Conservation (phyloP, 495 filamentous ascomycete species). For the Xylaria acuta region DNA sequence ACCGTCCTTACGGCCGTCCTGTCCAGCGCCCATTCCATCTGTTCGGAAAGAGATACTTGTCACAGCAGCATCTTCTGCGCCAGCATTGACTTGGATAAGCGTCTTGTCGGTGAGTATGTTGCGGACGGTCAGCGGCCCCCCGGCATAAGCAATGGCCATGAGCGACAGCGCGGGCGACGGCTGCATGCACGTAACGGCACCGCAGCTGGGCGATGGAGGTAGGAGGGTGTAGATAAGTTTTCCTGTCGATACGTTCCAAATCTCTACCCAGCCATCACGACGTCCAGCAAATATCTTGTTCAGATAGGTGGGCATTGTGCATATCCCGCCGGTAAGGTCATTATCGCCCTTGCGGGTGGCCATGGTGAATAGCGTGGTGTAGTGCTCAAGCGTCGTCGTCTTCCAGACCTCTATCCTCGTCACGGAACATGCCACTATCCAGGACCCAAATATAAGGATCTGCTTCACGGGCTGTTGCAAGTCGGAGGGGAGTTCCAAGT, state of each 20-base stretch:
- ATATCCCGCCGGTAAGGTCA: constrained; percentile 73
- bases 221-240: constrained; percentile 86
- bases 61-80: constrained; percentile 62
- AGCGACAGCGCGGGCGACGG: constrained; percentile 82
- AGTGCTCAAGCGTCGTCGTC: constrained; percentile 80
- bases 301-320: constrained; percentile 87
- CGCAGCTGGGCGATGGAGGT: constrained; percentile 67
- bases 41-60: constrained; percentile 89
- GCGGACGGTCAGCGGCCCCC: constrained; percentile 77
- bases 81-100: constrained; percentile 68
- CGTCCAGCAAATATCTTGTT: constrained; percentile 94
- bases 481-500: constrained; percentile 68
- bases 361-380: constrained; percentile 75
- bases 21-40: constrained; percentile 87
- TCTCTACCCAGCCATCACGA: constrained; percentile 86
- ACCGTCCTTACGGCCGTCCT: constrained; percentile 79
- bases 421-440: constrained; percentile 81
- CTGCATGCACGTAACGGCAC: constrained; percentile 81
- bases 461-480: constrained; percentile 73
- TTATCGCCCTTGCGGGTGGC: constrained; percentile 55
- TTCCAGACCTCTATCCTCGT: constrained; percentile 89
- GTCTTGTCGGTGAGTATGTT: constrained; percentile 78
- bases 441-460: constrained; percentile 84
- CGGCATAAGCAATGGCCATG: constrained; percentile 85
- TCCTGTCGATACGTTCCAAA: constrained; percentile 94